Evolutionary conservation across 1,284 basidiomycete species (phyloP).

Genomic region (Ustilago cynodontis): DNA sequence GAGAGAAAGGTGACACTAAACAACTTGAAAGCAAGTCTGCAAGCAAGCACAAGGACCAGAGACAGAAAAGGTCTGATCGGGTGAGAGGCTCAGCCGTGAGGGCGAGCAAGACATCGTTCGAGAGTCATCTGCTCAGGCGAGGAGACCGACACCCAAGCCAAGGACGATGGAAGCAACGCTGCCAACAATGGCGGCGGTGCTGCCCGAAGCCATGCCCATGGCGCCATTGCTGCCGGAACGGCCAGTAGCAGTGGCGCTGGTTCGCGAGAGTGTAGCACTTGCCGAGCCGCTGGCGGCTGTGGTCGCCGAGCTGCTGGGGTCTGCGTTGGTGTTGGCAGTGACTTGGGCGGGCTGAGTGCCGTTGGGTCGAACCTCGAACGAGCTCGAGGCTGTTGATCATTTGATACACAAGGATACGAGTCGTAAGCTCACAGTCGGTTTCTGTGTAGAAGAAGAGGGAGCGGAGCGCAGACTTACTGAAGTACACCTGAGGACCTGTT

Average conservation of each 20-base stretch:
- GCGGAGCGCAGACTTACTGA: conserved; percentile 22
- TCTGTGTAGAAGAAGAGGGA: background rate
- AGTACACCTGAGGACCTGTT: conserved; percentile 49
- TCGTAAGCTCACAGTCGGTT: background rate
- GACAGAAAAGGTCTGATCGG: background rate
- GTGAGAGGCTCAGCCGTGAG: background rate
- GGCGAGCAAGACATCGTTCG: background rate
- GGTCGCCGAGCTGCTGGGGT: conserved; percentile 43
- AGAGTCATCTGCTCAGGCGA: conserved; percentile 6
- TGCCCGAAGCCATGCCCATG: conserved; percentile 7
- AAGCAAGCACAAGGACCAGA: background rate
- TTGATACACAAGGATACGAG: background rate
- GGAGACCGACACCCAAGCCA: conserved; percentile 29
- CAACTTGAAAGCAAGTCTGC: background rate
- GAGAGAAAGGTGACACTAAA: background rate
- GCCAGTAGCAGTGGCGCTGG: conserved; percentile 14
- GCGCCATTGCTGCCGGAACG: conserved; percentile 18
- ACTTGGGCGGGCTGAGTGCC: conserved; percentile 49
- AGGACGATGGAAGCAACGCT: conserved; percentile 29
- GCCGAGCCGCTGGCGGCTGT: conserved; percentile 36
- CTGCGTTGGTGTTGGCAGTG: conserved; percentile 51
- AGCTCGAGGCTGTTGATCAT: conserved; percentile 19
- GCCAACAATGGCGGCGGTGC: conserved; percentile 17
- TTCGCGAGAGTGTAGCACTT: conserved; percentile 34
- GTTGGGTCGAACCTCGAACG: conserved; percentile 53